Evolutionary conservation across 2,329 filamentous ascomycete species (phyloP), one percentile per base, ranked within the genome.

Genomic region (Tolypocladium paradoxum): DNA sequence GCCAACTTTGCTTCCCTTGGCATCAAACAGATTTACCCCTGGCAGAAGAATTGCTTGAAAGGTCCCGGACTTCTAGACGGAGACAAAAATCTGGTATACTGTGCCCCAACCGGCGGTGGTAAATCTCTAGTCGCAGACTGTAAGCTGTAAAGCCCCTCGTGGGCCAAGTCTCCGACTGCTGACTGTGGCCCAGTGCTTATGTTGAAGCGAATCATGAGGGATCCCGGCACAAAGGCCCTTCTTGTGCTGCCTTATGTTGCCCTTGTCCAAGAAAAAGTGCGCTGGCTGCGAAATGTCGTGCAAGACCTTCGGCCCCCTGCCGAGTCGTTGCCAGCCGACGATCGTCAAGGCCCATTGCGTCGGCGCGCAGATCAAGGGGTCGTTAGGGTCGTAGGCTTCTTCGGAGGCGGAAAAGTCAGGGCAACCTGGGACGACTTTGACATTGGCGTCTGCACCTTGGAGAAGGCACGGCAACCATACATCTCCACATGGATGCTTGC

Each of bases 211-310:
- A 73, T 90, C 24, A 72, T 89, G n/a, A 76, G 80, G 45, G 75
- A 83, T 47, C 78, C 79, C 1, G 73, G 73, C 22, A 76, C 81
- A 53, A 90, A 90, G 58, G 85, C 84, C 3, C 76, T 91, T 14
- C 70, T 90, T 20, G 82, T 90, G 22, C 73, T 90, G 20, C 87
- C 87, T 0, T 91, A 89, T 67, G 85, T 90, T 58, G 86, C 87
- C 20, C 76, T 91, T 3, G 87, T 91, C 0, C 86, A 90, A 63
- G 87, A 91, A 65, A 90, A 90, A 65, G 77, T 88, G 34, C 80
- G 82, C 52, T 90, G 86, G 85, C 71, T 91, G 43, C 79, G 85
- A 33, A 81, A 76, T 49, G 72, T 88, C 20, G 83, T 88, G 4
- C 74, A 84, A 56, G 81, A 51, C 69, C 71, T 50, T 73, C 65